These are phyloP conservation scores for Rhizoctonia solani DNA, from an alignment of 1,284 basidiomycete species.

Conservation along the genomic window DNA sequence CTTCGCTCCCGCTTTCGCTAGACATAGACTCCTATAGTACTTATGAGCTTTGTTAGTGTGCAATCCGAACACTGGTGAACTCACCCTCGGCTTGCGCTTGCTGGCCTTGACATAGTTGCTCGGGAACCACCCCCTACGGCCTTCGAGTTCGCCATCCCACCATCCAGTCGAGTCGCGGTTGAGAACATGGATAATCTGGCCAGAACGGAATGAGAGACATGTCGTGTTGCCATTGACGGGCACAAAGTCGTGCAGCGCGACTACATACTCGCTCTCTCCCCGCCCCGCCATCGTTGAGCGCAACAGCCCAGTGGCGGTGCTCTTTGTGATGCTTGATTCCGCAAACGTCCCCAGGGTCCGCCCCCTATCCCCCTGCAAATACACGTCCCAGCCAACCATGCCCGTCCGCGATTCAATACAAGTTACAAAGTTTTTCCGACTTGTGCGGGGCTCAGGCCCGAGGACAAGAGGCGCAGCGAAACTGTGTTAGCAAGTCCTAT, in stretches of 20 bases:
- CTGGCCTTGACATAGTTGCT: constrained; percentile 65
- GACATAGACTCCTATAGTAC: background rate
- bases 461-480: no score
- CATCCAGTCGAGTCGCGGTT: constrained; percentile 89
- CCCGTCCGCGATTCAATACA: no score
- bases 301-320: background rate
- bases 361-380: no score
- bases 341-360: background rate
- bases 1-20: constrained; percentile 9
- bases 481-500: no score
- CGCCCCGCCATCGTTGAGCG: constrained; percentile 15
- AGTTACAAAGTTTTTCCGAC: no score
- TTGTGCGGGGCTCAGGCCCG: no score
- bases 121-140: constrained; percentile 96
- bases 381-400: no score
- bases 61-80: background rate
- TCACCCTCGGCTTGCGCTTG: background rate
- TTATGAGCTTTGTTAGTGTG: background rate
- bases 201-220: constrained; percentile 85
- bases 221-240: constrained; percentile 73
- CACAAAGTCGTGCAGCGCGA: constrained; percentile 86
- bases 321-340: background rate
- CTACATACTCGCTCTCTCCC: constrained; percentile 53
- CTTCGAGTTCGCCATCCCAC: constrained; percentile 97
- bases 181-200: constrained; percentile 88